Conservation (phyloP, 179 eudicot genomes). For the Heliamphora pulchella region DNA sequence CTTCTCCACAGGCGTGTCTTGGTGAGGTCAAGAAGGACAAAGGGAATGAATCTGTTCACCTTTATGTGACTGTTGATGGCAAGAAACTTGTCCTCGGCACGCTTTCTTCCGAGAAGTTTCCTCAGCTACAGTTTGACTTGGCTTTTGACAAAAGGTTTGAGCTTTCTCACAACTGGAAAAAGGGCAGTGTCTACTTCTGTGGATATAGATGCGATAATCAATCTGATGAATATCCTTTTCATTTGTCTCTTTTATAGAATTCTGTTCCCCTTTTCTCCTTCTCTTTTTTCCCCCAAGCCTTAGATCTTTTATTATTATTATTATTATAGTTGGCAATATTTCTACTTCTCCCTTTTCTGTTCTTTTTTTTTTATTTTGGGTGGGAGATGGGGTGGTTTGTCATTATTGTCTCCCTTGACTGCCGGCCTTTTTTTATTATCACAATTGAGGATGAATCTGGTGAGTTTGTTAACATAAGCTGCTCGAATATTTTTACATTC, state of each 20-base stretch:
- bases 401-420: constrained; percentile 28
- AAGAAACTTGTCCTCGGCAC: constrained; percentile 55
- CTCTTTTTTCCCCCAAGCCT: too few species aligned
- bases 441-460: constrained; percentile 33
- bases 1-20: constrained; percentile 49
- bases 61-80: constrained; percentile 42
- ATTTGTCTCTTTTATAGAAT: neutral
- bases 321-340: neutral
- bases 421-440: constrained; percentile 15
- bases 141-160: constrained; percentile 54
- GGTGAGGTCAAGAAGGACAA: constrained; percentile 55
- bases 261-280: neutral
- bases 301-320: too few species aligned
- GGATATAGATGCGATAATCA: constrained; percentile 48
- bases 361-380: neutral
- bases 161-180: constrained; percentile 65
- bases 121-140: constrained; percentile 59
- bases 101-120: constrained; percentile 48
- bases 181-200: constrained; percentile 57
- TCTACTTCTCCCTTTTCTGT: neutral
- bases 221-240: constrained; percentile 48
- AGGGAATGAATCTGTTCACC: constrained; percentile 42
- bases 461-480: constrained; percentile 18
- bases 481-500: neutral
- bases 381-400: neutral